Base-by-base conservation (phyloP, 495 filamentous ascomycete genomes). In the Cairneyella variabilis region DNA sequence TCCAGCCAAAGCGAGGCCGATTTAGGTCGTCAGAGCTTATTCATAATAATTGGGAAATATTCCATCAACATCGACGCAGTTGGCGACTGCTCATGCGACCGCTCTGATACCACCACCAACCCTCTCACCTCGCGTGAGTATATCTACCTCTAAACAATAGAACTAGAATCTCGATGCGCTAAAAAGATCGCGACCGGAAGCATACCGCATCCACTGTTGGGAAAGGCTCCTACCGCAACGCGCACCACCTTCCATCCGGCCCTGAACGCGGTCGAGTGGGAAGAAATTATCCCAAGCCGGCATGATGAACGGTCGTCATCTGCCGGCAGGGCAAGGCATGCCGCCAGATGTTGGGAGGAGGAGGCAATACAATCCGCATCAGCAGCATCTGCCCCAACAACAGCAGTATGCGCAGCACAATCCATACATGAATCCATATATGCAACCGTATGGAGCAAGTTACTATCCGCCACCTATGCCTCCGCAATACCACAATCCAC, bases 251-350 rank as follows among this genome's bases (percentile, higher is more conserved):
- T 30, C 40, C 44, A 39, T 17, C 44, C 52, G 40, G 50, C 42
- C 17, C 40, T 37, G 54, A 39, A 62, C 59, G 54, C 60, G 56
- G 22, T 56, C 48, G 55, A 48, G 48, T 59, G 48, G 54, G 51
- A 50, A 18, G 14, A 45, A 32, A 48, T 44, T 21, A n/a, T 51
- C 73, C 75, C 76, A 77, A 60, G 76, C 78, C 76, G 77, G 77
- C 73, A 80, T 68, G 78, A 80, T 81, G 78, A 80, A 78, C 68
- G 70, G 68, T 67, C 74, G 69, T 72, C 78, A 81, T 81, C 77
- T 78, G 78, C 76, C 78, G 77, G 78, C 78, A 76, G 78, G 78
- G 76, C 77, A 78, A 69, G 67, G 68, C 60, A 72, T 76, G 71
- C 76, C 71, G 36, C 67, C 57, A 37, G 71, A 76, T 60, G 71